Conservation (phyloP, 2,329 filamentous ascomycete species). For the Calonectria pteridis region DNA sequence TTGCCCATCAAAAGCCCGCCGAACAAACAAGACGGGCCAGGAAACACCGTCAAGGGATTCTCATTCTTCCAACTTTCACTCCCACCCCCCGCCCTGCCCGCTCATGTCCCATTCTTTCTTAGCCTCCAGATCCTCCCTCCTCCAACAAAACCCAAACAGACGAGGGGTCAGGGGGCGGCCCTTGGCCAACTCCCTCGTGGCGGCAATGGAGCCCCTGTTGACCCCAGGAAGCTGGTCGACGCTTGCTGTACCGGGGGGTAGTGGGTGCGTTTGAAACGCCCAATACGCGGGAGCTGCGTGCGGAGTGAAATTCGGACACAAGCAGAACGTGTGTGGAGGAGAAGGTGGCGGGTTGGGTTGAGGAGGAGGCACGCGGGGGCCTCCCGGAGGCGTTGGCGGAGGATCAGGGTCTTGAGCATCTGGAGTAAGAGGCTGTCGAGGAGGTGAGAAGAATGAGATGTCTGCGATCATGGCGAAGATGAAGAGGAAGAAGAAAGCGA, state of each 20-base stretch:
- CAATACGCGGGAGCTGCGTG: background rate
- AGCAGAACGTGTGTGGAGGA: constrained; percentile 39
- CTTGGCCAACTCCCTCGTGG: constrained; percentile 18
- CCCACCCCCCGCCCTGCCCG: background rate
- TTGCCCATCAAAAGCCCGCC: background rate
- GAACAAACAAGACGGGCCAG: background rate
- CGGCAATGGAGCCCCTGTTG: constrained; percentile 20
- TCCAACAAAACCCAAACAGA: constrained; percentile 14
- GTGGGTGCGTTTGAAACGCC: background rate
- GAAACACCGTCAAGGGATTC: background rate
- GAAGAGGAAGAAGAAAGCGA: background rate
- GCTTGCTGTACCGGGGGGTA: constrained; percentile 20
- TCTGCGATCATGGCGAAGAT: constrained; percentile 23
- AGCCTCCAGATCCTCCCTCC: constrained; percentile 22
- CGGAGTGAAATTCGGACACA: background rate
- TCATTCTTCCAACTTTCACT: background rate
- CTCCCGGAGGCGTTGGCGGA: constrained; percentile 45
- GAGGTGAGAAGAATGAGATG: background rate
- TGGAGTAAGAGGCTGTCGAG: constrained; percentile 15
- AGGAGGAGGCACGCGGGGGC: constrained; percentile 45
- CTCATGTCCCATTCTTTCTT: background rate
- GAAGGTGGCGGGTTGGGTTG: constrained; percentile 45
- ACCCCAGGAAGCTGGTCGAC: constrained; percentile 21
- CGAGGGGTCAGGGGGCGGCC: constrained; percentile 17
- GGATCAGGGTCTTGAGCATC: constrained; percentile 40